Evolutionary conservation across 345 rosid species (phyloP).

Genomic region (Cardiospermum halicacabum): DNA sequence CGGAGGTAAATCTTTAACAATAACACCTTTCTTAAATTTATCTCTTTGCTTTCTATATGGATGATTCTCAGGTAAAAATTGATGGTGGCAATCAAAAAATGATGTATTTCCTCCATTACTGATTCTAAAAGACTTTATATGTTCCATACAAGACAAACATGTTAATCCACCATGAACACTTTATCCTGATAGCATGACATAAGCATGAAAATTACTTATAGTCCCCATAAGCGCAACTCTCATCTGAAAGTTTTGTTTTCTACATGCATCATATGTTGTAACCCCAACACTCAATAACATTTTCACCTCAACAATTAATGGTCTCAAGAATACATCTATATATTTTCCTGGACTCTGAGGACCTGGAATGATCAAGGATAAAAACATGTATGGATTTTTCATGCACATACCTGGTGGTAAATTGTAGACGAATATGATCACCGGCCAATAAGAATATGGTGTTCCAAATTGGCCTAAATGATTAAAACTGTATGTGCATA

Average conservation of each 20-base stretch:
- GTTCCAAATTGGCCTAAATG: not conserved
- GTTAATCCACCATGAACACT: not conserved
- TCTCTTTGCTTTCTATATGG: not conserved
- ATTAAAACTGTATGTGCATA: not conserved
- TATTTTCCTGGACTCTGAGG: not conserved
- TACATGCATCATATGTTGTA: not conserved
- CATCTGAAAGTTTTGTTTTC: not conserved
- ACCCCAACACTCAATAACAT: too few species aligned
- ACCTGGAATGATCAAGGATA: not conserved
- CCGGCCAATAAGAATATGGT: conserved; percentile 1
- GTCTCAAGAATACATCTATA: conserved; percentile 11
- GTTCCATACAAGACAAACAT: not conserved
- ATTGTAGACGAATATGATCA: conserved; percentile 2
- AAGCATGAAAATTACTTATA: too few species aligned
- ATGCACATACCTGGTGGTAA: conserved; percentile 1
- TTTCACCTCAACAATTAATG: conserved; percentile 7
- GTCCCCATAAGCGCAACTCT: conserved; percentile 9
- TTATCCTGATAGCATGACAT: conserved; percentile 8
- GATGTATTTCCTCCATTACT: not conserved
- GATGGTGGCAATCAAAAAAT: too few species aligned
- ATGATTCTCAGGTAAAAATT: not conserved
- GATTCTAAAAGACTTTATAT: too few species aligned
- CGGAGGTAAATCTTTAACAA: not conserved
- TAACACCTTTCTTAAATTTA: not conserved
- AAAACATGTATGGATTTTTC: not conserved